Evolutionary conservation across 2,329 filamentous ascomycete species (phyloP), one percentile per base, ranked within the genome.

Genomic region (Chrysoporthe cubensis): DNA sequence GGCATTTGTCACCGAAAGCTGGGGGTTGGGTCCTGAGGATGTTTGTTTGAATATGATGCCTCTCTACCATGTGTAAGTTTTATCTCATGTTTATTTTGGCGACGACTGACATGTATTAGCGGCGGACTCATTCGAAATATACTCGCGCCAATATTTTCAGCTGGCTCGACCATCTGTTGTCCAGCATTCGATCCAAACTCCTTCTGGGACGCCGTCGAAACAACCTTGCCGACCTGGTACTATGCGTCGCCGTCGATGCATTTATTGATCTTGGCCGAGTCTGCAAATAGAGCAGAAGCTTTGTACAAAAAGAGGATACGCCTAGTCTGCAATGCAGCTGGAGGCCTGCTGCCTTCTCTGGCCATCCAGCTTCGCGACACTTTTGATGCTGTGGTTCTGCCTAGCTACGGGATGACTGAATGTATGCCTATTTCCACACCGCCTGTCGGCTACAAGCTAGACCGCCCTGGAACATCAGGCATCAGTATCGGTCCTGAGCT

Each of bases 321-420:
- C 72, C 96, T 96, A 80, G 94, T 97, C 75, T 88, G 93, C 72
- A 96, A 92, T 16, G 96, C 93, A 82, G 95, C 92, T 13, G 94
- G 91, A 26, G 92, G 93, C 0, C 84, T 97, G 16, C 92, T 91
- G 2, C 93, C 93, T 0, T 94, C 93, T 70, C 89, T 89, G 62
- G 94, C 96, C 80, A 85, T 92, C 70, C 90, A 93, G 73, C 86
- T 97, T 5, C 93, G 96, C 76, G 85, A 88, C 73, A 85, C 88
- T 0, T 92, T 94, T 77, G 84, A 88, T 62, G 92, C 93, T 0
- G 93, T 93, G 0, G 93, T 97, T 0, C 85, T 97, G 21, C 93
- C 96, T 80, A 93, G 93, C 11, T 96, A 96, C 75, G 93, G 93
- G 72, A 97, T 97, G 93, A 96, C 93, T 52, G 93, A 96, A 81